These are phyloP conservation scores for Actinomortierella wolfii DNA, from an alignment of 371 early-diverging fungal species.

Conservation along the genomic window DNA sequence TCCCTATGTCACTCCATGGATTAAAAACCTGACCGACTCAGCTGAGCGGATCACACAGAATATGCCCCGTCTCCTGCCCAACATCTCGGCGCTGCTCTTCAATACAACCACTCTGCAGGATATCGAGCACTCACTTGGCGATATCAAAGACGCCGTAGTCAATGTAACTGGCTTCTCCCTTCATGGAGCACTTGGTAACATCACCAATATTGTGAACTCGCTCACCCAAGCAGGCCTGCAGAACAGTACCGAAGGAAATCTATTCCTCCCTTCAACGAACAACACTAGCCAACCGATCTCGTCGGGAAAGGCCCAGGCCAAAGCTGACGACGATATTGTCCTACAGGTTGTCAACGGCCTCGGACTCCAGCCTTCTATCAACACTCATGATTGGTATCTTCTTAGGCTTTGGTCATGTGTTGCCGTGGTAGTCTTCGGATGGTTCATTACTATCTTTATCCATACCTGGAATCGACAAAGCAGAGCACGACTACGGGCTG, in stretches of 20 bases:
- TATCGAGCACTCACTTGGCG: slow-evolving; percentile 8
- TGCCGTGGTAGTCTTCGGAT: slow-evolving; percentile 19
- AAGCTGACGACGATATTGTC: slow-evolving; percentile 27
- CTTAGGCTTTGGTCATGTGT: slow-evolving; percentile 39
- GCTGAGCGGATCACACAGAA: slow-evolving; percentile 15
- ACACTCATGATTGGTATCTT: slow-evolving; percentile 41
- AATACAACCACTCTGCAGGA: slow-evolving; percentile 4
- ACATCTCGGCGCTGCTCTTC: slow-evolving; percentile 13
- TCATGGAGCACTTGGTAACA: too few species aligned
- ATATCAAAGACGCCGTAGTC: slow-evolving; percentile 7
- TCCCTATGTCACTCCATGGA: background rate
- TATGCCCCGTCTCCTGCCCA: slow-evolving; percentile 15
- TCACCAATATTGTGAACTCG: too few species aligned
- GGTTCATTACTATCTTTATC: slow-evolving; percentile 22
- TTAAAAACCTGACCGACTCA: slow-evolving; percentile 8
- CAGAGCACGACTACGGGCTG: slow-evolving; percentile 20
- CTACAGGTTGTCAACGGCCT: slow-evolving; percentile 41
- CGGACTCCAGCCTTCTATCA: slow-evolving; percentile 34
- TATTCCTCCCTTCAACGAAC: too few species aligned
- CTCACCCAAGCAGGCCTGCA: too few species aligned
- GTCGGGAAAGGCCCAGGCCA: too few species aligned
- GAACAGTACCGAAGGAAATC: too few species aligned
- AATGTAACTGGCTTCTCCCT: background rate
- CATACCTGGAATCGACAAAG: slow-evolving; percentile 36
- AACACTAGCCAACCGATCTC: too few species aligned